Conservation (phyloP, 2,329 filamentous ascomycete genomes). For the Rachicladosporium sp. region DNA sequence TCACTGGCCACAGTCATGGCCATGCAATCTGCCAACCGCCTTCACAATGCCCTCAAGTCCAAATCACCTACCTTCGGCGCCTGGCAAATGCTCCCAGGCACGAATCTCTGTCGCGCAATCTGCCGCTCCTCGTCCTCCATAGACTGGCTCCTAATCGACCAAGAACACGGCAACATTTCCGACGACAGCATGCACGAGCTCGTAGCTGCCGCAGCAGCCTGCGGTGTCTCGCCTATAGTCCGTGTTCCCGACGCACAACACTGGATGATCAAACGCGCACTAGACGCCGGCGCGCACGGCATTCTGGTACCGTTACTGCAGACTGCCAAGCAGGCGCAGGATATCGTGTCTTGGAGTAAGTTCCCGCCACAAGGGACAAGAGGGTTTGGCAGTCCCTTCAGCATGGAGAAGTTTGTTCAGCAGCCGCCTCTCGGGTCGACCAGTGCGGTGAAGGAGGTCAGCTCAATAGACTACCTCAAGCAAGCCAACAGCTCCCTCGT, state of each 20-base stretch:
- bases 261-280: slow-evolving; percentile 51
- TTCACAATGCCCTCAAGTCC: slow-evolving; percentile 39
- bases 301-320: slow-evolving; percentile 37
- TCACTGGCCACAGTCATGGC: slow-evolving; percentile 5
- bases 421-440: slow-evolving; percentile 1
- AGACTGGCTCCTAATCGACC: slow-evolving; percentile 34
- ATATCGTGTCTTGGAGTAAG: slow-evolving; percentile 40
- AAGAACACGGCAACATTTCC: slow-evolving; percentile 45
- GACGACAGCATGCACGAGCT: slow-evolving; percentile 44
- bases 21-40: slow-evolving; percentile 43
- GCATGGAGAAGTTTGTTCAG: slow-evolving; percentile 24
- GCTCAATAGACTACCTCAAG: slow-evolving; percentile 35
- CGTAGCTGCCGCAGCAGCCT: slow-evolving; percentile 35
- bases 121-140: slow-evolving; percentile 42
- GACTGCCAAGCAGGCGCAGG: slow-evolving; percentile 37
- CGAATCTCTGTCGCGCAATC: slow-evolving; percentile 41
- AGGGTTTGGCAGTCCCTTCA: slow-evolving; percentile 45
- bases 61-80: slow-evolving; percentile 41
- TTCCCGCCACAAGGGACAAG: slow-evolving; percentile 44
- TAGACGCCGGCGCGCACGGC: slow-evolving; percentile 48
- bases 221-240: slow-evolving; percentile 32
- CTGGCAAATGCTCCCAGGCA: slow-evolving; percentile 45
- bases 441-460: slow-evolving; percentile 14
- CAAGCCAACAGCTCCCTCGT: slow-evolving; percentile 42
- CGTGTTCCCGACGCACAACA: slow-evolving; percentile 43